Evolutionary conservation across 2,329 filamentous ascomycete species (phyloP), one percentile per base, ranked within the genome.

Genomic region (Cladosporium austrohemisphaericum): DNA sequence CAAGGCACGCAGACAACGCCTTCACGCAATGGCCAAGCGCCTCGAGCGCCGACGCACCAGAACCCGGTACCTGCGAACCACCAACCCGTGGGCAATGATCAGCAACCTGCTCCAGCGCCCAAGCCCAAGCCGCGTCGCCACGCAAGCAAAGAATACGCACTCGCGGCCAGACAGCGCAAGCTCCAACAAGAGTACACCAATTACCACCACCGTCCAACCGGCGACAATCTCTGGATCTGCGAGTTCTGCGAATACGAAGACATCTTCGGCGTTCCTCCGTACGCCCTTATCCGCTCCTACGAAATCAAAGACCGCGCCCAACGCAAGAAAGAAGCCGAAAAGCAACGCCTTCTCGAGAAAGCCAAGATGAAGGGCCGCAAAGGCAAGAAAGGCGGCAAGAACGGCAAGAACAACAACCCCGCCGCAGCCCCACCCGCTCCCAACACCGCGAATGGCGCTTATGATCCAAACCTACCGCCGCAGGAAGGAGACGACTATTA

Each of bases 201-300:
- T 66, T 81, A 81, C 54, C 83, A 86, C 60, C 84, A 87, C 60
- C 85, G 87, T 1, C 86, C 86, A 0, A 73, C 70, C 14, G 66
- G 73, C 1, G 85, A 88, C 56, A 88, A 95, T 53, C 79, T 90
- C 43, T 97, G 91, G 88, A 90, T 97, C 38, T 98, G 93, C 70
- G 88, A 96, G 63, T 97, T 97, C 66, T 98, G 93, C 73, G 93
- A 98, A 68, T 98, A 96, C 65, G 92, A 97, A 69, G 82, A 83
- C 45, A 96, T 98, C 41, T 97, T 95, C 65, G 92, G 92, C n/a
- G 78, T 78, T 45, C 87, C 87, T 2, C 93, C 93, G 0, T 79
- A 81, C 59, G 89, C 89, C 41, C 72, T 98, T 48, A 94, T 97
- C 55, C 81, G 88, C 32, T 83, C 90, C 54, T 98, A 97, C 64